Conservation (phyloP, 2,329 filamentous ascomycete genomes). For the Podosphaera aphanis region DNA sequence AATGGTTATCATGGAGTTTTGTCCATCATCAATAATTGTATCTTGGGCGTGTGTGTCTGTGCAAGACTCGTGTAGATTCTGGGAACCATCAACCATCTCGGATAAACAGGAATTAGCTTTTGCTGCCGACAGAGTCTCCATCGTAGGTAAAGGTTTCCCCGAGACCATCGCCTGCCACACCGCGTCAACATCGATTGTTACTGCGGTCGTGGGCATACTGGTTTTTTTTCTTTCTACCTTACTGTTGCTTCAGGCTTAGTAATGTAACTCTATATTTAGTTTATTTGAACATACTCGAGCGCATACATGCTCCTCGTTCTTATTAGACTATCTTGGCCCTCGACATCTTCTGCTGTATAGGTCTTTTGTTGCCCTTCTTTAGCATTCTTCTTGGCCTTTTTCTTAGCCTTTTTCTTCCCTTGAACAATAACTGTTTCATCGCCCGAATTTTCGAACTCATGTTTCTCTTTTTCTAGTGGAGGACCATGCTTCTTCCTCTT, state of each 20-base stretch:
- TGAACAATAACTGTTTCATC: constrained; percentile 46
- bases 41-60: constrained; percentile 5
- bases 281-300: constrained; percentile 26
- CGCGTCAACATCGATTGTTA: constrained; percentile 48
- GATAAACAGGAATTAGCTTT: constrained; percentile 1
- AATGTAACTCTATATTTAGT: neutral
- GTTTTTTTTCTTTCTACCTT: constrained; percentile 10
- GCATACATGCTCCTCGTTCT: constrained; percentile 52
- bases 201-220: constrained; percentile 8
- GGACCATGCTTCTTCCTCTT: too few relatives aligned
- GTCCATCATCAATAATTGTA: constrained; percentile 10
- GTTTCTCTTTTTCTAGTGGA: constrained; percentile 23
- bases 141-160: constrained; percentile 13
- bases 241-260: neutral
- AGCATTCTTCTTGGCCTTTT: constrained; percentile 20
- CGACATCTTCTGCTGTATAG: constrained; percentile 36
- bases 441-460: constrained; percentile 42
- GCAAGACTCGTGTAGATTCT: neutral
- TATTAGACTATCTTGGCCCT: constrained; percentile 39
- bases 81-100: neutral
- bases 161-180: constrained; percentile 45
- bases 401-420: constrained; percentile 28
- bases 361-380: constrained; percentile 18
- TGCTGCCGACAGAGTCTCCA: neutral
- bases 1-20: constrained; percentile 29